Conservation (phyloP, 306 rosid species). For the Prunus persica region DNA sequence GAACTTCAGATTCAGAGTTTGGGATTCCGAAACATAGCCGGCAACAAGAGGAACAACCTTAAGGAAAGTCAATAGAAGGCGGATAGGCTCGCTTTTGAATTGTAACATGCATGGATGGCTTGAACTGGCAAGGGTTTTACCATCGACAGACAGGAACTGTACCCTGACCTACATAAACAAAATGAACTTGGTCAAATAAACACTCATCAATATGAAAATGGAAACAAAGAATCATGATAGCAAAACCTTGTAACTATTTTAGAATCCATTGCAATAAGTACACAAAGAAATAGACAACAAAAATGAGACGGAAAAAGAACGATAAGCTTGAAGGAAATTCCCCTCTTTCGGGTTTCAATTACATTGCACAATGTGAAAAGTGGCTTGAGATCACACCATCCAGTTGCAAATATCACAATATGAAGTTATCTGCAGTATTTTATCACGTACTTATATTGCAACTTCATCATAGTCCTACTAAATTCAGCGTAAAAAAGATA, state of each 20-base stretch:
- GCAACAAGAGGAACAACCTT: conserved; percentile 63
- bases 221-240: not conserved
- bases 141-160: conserved; percentile 49
- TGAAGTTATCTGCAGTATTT: not conserved
- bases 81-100: conserved; percentile 75
- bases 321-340: not conserved
- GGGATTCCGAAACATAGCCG: conserved; percentile 66
- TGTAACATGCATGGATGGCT: conserved; percentile 76
- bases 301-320: not conserved
- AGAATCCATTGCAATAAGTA: not conserved
- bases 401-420: not conserved
- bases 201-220: not conserved
- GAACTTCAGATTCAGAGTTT: conserved; percentile 57
- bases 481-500: not conserved
- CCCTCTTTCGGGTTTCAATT: not conserved
- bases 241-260: not conserved
- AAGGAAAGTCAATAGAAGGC: conserved; percentile 53
- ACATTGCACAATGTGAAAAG: not conserved
- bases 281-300: not conserved
- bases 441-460: not conserved
- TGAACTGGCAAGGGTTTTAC: conserved; percentile 62
- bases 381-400: not conserved
- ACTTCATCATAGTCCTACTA: not conserved
- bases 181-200: conserved; percentile 15
- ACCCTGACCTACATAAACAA: conserved; percentile 52